These are phyloP conservation scores for Cyberlindnera veronae DNA, from an alignment of 805 yeast species.

Conservation along the genomic window DNA sequence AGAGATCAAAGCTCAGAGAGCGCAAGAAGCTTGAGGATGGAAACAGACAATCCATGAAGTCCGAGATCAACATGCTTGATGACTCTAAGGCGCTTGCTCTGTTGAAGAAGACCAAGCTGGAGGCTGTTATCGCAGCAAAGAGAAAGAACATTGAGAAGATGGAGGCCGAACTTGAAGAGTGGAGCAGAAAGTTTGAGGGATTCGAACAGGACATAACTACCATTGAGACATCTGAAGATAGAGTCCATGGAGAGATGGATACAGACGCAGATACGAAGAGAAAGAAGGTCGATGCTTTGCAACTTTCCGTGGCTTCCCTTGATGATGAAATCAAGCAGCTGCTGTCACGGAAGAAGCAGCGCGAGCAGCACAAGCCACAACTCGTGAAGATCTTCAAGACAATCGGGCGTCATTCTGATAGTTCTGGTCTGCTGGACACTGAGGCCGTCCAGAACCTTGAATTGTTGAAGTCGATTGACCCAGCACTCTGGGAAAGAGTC, in stretches of 20 bases:
- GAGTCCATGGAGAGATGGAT: slow-evolving; percentile 18
- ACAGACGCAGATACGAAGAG: slow-evolving; percentile 16
- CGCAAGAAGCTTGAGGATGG: slow-evolving; percentile 40
- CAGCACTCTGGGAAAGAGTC: slow-evolving; percentile 16
- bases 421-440: slow-evolving; percentile 21
- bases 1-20: slow-evolving; percentile 35
- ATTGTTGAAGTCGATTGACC: slow-evolving; percentile 18
- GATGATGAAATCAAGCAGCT: slow-evolving; percentile 21
- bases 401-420: slow-evolving; percentile 19
- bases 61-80: slow-evolving; percentile 40
- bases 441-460: slow-evolving; percentile 24
- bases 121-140: slow-evolving; percentile 28
- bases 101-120: slow-evolving; percentile 33
- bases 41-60: slow-evolving; percentile 36
- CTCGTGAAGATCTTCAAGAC: slow-evolving; percentile 16
- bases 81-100: slow-evolving; percentile 38
- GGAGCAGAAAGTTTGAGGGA: slow-evolving; percentile 31
- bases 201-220: slow-evolving; percentile 19
- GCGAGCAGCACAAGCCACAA: slow-evolving; percentile 17
- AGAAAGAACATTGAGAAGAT: slow-evolving; percentile 31
- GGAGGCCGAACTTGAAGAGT: slow-evolving; percentile 32
- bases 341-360: slow-evolving; percentile 19
- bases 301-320: slow-evolving; percentile 9
- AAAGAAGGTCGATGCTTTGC: slow-evolving; percentile 7
- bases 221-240: slow-evolving; percentile 17